These are phyloP conservation scores for Clitopilus hobsonii DNA, from an alignment of 768 basidiomycete species.

Conservation along the genomic window DNA sequence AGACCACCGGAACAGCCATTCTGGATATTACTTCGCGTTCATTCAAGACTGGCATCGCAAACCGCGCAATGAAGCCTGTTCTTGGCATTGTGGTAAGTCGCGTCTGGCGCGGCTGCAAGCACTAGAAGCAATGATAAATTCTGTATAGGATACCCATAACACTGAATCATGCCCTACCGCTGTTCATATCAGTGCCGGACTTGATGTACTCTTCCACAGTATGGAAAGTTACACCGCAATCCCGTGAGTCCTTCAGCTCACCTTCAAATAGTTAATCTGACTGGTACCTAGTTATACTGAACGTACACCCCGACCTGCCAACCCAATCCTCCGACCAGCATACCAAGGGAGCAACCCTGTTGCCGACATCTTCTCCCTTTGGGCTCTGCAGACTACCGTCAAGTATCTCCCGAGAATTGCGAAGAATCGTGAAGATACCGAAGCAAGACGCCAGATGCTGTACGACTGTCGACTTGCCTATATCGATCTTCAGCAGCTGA, in stretches of 20 bases:
- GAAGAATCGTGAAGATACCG: conserved; percentile 69
- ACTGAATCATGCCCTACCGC: conserved; percentile 89
- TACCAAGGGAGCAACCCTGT: conserved; percentile 94
- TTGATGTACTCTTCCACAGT: conserved; percentile 95
- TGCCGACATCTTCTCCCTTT: conserved; percentile 92
- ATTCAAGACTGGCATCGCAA: conserved; percentile 97
- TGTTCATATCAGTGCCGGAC: conserved; percentile 90
- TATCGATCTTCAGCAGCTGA: not conserved
- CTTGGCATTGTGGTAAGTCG: conserved; percentile 68
- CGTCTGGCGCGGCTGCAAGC: too few species aligned
- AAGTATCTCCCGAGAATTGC: conserved; percentile 86
- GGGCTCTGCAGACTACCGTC: conserved; percentile 89
- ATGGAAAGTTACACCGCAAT: conserved; percentile 94
- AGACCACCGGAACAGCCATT: conserved; percentile 94
- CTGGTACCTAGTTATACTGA: too few species aligned
- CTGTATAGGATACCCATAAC: conserved; percentile 70
- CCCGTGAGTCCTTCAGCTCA: conserved; percentile 57
- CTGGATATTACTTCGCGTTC: conserved; percentile 86
- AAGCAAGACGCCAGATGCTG: conserved; percentile 92
- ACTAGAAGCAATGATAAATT: too few species aligned
- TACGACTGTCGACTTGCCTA: conserved; percentile 24
- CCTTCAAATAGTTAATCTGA: too few species aligned
- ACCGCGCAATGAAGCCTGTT: conserved; percentile 83
- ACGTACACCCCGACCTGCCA: conserved; percentile 82
- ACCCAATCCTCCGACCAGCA: conserved; percentile 87